Conservation (phyloP, 257 asterid species). For the Primulina tabacum region DNA sequence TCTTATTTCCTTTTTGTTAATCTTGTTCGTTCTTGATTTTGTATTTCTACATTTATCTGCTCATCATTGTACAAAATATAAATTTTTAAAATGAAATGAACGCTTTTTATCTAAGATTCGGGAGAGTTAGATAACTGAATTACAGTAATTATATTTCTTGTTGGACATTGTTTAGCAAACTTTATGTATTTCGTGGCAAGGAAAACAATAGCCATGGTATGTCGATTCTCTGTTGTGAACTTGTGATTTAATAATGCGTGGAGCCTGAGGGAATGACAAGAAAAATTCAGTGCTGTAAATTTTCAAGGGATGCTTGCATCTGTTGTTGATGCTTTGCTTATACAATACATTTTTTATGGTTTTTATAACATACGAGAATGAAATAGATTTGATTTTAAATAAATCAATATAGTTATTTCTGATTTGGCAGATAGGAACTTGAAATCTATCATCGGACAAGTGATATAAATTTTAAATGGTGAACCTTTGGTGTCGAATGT, state of each 20-base stretch:
- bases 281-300: background rate
- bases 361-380: background rate
- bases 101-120: background rate
- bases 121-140: background rate
- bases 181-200: slow-evolving; percentile 8
- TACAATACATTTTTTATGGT: background rate
- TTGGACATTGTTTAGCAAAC: slow-evolving; percentile 7
- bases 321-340: too few species aligned
- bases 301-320: background rate
- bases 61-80: background rate
- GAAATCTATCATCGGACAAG: background rate
- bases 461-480: background rate
- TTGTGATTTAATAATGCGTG: background rate
- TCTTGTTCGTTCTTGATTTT: background rate
- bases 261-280: background rate
- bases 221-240: background rate
- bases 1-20: background rate
- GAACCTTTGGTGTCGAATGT: background rate
- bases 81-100: background rate
- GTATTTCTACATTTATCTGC: slow-evolving; percentile 20
- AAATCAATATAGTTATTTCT: background rate
- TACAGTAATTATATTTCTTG: slow-evolving; percentile 7
- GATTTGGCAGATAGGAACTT: background rate
- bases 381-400: background rate
- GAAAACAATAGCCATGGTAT: background rate